Evolutionary conservation across 441 rosid species (phyloP), one percentile per base, ranked within the genome.

Genomic region (Gossypium laxum): DNA sequence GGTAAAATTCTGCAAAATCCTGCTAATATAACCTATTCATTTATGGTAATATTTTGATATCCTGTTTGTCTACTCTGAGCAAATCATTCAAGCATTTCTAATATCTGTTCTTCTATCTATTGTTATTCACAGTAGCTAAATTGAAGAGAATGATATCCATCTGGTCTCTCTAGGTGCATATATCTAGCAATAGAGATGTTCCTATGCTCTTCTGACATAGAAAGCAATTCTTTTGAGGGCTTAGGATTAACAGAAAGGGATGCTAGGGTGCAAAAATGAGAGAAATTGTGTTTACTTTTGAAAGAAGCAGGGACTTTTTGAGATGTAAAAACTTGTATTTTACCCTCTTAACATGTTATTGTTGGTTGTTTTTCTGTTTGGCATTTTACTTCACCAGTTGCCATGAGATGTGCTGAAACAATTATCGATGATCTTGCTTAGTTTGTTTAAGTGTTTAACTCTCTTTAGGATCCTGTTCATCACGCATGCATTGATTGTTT

Each of bases 401-500:
- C 38, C 38, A 24, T 47, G 41, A 65, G 57, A 22, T 24, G 55
- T 47, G 21, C 19, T 6, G 68, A 65, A 65, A 65, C 38, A 24
- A 47, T 24, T 22, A 24, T 24, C 6, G 28, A 6, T n/a, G 3
- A n/a, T 41, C n/a, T 12, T 48, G 48, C 6, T 59, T 56, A 19
- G 22, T 10, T 70, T 43, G 30, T 8, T 52, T 7, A 14, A 59
- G 56, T 41, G 54, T 67, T 66, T 19, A 66, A 22, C 52, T 70
- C 34, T 24, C 41, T 76, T 22, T 61, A 0, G 47, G 55, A 17
- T 60, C 32, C 2, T 48, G 45, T 54, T 26, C 41, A 38, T n/a
- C 28, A 28, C 54, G 55, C 54, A 12, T 71, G 54, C 48, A 59
- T 71, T 51, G 56, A 15, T 26, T 73, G 48, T 65, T 41, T 68